Conservation (phyloP, 139 green algal genomes). For the Chlorella sorokiniana region DNA sequence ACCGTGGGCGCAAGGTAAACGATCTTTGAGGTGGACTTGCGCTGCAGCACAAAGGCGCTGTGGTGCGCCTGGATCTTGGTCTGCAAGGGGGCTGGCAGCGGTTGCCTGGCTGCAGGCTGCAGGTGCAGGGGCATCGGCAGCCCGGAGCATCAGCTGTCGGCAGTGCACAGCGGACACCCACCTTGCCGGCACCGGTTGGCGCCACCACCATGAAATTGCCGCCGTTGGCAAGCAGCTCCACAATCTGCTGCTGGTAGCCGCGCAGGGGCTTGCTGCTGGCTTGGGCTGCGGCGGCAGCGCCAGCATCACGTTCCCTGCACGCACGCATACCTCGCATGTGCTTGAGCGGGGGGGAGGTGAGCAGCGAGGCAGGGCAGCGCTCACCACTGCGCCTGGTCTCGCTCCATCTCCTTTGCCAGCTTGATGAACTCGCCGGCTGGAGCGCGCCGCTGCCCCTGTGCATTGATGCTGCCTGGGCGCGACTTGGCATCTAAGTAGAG, state of each 20-base stretch:
- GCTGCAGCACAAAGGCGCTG: not conserved
- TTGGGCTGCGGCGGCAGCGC: not conserved
- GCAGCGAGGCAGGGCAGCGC: not conserved
- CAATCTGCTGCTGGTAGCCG: not conserved
- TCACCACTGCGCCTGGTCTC: not conserved
- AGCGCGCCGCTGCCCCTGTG: not conserved
- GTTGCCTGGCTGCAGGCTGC: not conserved
- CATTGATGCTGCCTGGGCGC: not conserved
- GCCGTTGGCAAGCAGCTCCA: not conserved
- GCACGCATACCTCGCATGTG: no score
- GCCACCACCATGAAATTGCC: not conserved
- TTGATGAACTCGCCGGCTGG: not conserved
- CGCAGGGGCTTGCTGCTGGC: not conserved
- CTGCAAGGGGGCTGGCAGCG: no score
- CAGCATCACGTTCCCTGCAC: not conserved
- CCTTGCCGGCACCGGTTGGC: not conserved
- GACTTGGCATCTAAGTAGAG: not conserved
- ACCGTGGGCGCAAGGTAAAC: not conserved
- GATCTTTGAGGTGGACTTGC: not conserved
- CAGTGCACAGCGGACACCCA: not conserved
- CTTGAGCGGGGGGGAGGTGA: no score
- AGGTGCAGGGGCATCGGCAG: not conserved
- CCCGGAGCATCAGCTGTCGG: not conserved
- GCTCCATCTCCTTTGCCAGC: not conserved
- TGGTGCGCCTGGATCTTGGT: not conserved